Percentiles rank a stretch among this genome's conserved stretches.
Evolutionary conservation across 2,329 filamentous ascomycete genomes (phyloP).

Genomic region (Neofusicoccum sp.): DNA sequence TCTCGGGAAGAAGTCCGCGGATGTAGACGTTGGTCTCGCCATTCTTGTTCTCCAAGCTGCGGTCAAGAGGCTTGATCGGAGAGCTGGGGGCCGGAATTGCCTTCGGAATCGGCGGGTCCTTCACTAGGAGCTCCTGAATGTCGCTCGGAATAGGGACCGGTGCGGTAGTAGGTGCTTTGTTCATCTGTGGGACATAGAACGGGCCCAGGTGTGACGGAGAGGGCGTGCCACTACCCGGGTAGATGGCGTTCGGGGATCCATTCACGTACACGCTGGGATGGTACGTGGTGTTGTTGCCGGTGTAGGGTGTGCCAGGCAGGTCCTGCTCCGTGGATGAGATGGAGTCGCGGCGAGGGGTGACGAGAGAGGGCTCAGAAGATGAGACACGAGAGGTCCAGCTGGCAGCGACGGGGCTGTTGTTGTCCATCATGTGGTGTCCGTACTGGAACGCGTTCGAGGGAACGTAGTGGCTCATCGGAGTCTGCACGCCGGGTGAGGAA

Average conservation of each 20-base stretch:
- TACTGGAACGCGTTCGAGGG: constrained; percentile 45
- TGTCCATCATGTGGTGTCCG: constrained; percentile 41
- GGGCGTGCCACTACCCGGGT: constrained; percentile 48
- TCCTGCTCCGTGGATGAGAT: constrained; percentile 54
- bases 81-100: constrained; percentile 89
- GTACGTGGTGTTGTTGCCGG: constrained; percentile 29
- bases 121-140: constrained; percentile 50
- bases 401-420: constrained; percentile 46
- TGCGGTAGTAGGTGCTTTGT: constrained; percentile 36
- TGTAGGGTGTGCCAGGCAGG: constrained; percentile 48
- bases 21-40: constrained; percentile 99
- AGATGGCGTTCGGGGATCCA: constrained; percentile 49
- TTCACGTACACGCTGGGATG: constrained; percentile 49
- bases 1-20: constrained; percentile 90
- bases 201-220: constrained; percentile 49
- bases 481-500: constrained; percentile 45
- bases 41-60: constrained; percentile 90
- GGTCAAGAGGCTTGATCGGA: constrained; percentile 84
- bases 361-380: constrained; percentile 48
- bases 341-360: constrained; percentile 52
- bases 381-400: constrained; percentile 47
- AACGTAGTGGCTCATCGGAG: constrained; percentile 44
- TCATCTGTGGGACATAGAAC: constrained; percentile 42
- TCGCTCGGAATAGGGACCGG: constrained; percentile 43
- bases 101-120: constrained; percentile 79